Base-by-base conservation (phyloP, 495 filamentous ascomycete species). In the Penicillium antarcticum region DNA sequence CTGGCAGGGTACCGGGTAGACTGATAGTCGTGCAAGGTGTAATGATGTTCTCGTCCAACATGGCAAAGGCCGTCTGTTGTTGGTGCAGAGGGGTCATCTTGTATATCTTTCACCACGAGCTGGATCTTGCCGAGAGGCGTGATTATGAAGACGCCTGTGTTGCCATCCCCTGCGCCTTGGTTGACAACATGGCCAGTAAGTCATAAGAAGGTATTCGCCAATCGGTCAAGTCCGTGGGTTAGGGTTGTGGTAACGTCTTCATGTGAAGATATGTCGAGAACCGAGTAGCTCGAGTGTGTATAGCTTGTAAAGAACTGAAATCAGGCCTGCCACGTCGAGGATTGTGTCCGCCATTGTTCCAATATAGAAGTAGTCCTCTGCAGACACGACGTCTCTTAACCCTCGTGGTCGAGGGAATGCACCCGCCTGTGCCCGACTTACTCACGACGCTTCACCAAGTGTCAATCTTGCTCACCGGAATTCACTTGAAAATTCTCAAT, bases 161-260 rank as follows among this genome's bases (percentile, higher is more conserved):
- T 61, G 21, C 56, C 62, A 33, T 65, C 57, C 17, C 57, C 42
- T 9, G 57, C 58, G 11, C 60, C 68, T 42, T 79, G 70, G 7
- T 71, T 67, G 33, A 80, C 56, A n/a, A 82, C 72, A 32, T 79
- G 64, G 6, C 80, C 80, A 10, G 80, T 71, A 35, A 80, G 51
- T 79, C 80, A 82, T 14, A 80, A 81, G 52, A 82, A 79, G 42
- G 49, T 62, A 10, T 44, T 48, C 23, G 65, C 46, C 12, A 79
- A 60, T 32, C 61, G 46, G 45, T 64, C 60, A 14, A 79, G 66
- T 17, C 74, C 73, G 13, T 54, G 50, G 13, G 41, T 56, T n/a
- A 79, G 46, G 0, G 56, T 68, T 13, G 46, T 38, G 47, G 68
- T 53, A 44, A 78, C 71, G 4, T 38, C 16, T 11, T 54, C 45